Conservation (phyloP, 331 rosid genomes). For the Ulmus americana region DNA sequence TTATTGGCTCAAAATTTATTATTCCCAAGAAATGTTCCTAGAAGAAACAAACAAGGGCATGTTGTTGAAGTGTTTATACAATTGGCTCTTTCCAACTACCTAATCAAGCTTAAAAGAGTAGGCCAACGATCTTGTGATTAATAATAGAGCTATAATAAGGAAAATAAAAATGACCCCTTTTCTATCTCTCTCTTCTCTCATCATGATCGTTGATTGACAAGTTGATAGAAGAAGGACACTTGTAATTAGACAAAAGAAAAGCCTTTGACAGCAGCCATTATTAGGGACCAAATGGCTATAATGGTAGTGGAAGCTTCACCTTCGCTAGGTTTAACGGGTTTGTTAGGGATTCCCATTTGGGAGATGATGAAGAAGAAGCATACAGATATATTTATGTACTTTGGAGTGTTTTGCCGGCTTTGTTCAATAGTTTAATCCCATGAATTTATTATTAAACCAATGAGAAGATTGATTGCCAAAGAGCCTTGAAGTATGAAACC, state of each 20-base stretch:
- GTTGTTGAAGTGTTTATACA: slow-evolving; percentile 4
- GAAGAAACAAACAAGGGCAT: slow-evolving; percentile 1
- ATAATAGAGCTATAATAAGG: neutral
- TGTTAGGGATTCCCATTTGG: slow-evolving; percentile 23
- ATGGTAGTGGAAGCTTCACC: slow-evolving; percentile 45
- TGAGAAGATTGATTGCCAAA: slow-evolving; percentile 15
- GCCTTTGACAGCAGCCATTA: slow-evolving; percentile 28
- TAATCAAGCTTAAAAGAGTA: slow-evolving; percentile 10
- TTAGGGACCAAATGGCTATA: slow-evolving; percentile 23
- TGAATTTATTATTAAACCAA: neutral
- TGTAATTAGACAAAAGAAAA: slow-evolving; percentile 12
- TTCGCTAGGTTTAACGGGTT: slow-evolving; percentile 34
- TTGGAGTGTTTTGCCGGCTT: slow-evolving; percentile 18
- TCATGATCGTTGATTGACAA: slow-evolving; percentile 16
- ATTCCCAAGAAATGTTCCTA: slow-evolving; percentile 16
- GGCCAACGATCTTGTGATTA: neutral
- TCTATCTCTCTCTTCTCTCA: neutral
- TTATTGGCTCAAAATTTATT: neutral
- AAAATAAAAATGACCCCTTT: neutral
- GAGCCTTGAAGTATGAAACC: slow-evolving; percentile 29
- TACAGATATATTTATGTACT: slow-evolving; percentile 10
- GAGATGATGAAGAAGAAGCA: slow-evolving; percentile 5
- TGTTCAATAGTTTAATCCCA: slow-evolving; percentile 13
- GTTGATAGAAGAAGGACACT: slow-evolving; percentile 12
- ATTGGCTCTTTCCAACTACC: slow-evolving; percentile 26